Percentiles rank a stretch among this genome's conserved stretches.
Conservation (phyloP, 2,329 filamentous ascomycete species). For the Meredithiella fracta region DNA sequence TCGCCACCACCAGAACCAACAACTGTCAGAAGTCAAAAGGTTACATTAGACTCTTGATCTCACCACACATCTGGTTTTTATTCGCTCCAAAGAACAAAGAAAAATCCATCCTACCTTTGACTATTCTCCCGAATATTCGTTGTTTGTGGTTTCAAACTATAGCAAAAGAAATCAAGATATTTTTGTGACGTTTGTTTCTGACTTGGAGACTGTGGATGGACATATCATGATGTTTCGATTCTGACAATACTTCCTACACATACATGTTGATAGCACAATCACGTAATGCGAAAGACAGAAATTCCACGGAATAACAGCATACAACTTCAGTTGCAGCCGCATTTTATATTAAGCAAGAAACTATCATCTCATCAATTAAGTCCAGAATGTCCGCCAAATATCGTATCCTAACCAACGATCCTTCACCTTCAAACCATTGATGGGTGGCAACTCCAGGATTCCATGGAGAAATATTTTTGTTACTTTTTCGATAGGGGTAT, state of each 20-base stretch:
- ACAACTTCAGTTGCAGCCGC: no score
- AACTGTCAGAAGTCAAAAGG: not conserved
- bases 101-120: not conserved
- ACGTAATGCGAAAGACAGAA: no score
- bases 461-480: not conserved
- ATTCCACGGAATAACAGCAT: no score
- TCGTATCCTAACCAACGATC: no score
- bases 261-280: no score
- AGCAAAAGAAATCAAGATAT: not conserved
- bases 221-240: no score
- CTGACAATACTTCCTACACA: no score
- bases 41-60: constrained; percentile 7
- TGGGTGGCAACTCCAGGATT: not conserved
- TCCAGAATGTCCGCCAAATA: no score
- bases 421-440: no score
- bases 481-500: not conserved
- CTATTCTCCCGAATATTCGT: not conserved
- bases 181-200: not conserved
- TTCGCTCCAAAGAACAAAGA: constrained; percentile 3
- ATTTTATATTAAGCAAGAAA: no score
- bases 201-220: not conserved
- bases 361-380: no score
- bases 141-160: not conserved
- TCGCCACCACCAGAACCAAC: not conserved
- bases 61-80: constrained; percentile 4